These are phyloP conservation scores for Penicillium paxilli DNA, from an alignment of 495 filamentous ascomycete species.

Conservation along the genomic window DNA sequence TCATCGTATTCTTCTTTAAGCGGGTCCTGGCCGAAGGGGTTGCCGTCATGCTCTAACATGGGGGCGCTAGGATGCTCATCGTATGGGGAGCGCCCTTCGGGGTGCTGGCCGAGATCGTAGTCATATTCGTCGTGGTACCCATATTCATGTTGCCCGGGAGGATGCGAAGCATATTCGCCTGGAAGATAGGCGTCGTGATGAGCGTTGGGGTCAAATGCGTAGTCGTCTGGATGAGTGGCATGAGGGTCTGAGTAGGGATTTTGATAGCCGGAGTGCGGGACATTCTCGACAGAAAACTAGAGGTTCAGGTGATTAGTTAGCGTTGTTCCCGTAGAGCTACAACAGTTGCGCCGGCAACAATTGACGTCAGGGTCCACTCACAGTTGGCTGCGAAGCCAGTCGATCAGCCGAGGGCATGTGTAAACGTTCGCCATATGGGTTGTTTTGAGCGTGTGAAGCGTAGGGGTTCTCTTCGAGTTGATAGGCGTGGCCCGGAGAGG, in stretches of 20 bases:
- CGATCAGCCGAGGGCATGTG: constrained; percentile 73
- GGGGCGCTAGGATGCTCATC: constrained; percentile 56
- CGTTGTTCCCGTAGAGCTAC: neutral
- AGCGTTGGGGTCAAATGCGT: constrained; percentile 74
- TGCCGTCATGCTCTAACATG: constrained; percentile 54
- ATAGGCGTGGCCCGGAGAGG: constrained; percentile 61
- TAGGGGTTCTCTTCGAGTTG: constrained; percentile 72
- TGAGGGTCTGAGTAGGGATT: constrained; percentile 60
- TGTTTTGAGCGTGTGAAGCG: constrained; percentile 17
- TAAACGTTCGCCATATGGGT: constrained; percentile 44
- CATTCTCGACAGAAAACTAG: constrained; percentile 78
- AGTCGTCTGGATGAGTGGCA: constrained; percentile 58
- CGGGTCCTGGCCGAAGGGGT: constrained; percentile 59
- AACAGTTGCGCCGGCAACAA: neutral
- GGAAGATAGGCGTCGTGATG: constrained; percentile 80
- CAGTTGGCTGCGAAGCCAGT: constrained; percentile 70
- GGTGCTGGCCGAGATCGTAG: constrained; percentile 55
- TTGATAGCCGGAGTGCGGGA: constrained; percentile 66
- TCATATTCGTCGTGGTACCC: constrained; percentile 59
- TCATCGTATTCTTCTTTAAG: constrained; percentile 45
- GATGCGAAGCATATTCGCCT: constrained; percentile 34
- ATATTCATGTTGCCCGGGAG: constrained; percentile 63
- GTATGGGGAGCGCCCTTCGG: constrained; percentile 49
- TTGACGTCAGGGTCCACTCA: constrained; percentile 36
- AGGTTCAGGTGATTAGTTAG: constrained; percentile 11